These are phyloP conservation scores for Trichophyton schoenleinii DNA, from an alignment of 2,329 filamentous ascomycete species.

Conservation along the genomic window DNA sequence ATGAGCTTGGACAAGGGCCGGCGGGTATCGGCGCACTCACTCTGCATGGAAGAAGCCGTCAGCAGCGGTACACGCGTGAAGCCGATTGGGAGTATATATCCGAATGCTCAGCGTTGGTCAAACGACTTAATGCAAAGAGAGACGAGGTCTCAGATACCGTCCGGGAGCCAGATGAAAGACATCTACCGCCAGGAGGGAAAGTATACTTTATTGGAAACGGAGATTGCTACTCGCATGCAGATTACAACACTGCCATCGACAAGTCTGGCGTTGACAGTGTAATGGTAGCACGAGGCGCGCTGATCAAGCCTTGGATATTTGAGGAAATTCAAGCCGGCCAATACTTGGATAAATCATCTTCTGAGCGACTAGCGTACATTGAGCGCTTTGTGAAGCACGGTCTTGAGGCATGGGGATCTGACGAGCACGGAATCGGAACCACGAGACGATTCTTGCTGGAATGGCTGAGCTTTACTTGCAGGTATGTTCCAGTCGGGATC, in stretches of 20 bases:
- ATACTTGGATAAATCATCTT: slow-evolving; percentile 87
- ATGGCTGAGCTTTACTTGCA: slow-evolving; percentile 85
- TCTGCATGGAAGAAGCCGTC: slow-evolving; percentile 80
- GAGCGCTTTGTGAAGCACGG: slow-evolving; percentile 86
- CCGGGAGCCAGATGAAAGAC: slow-evolving; percentile 61
- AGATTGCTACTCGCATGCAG: slow-evolving; percentile 84
- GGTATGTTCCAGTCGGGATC: slow-evolving; percentile 82
- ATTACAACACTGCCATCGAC: slow-evolving; percentile 68
- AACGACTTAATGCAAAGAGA: slow-evolving; percentile 59
- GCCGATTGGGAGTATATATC: slow-evolving; percentile 96
- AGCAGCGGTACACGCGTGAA: slow-evolving; percentile 81
- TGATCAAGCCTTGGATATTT: slow-evolving; percentile 97
- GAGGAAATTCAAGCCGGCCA: slow-evolving; percentile 88
- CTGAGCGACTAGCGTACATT: slow-evolving; percentile 71
- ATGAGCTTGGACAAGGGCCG: slow-evolving; percentile 53
- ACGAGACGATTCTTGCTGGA: slow-evolving; percentile 88
- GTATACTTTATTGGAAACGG: slow-evolving; percentile 94
- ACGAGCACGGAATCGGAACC: slow-evolving; percentile 83
- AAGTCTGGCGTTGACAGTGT: slow-evolving; percentile 77
- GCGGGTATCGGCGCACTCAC: slow-evolving; percentile 90
- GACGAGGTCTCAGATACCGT: slow-evolving; percentile 61
- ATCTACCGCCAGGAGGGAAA: slow-evolving; percentile 55
- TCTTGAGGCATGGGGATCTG: slow-evolving; percentile 86
- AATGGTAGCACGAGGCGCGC: slow-evolving; percentile 90
- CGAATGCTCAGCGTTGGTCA: slow-evolving; percentile 74